Evolutionary conservation across 495 filamentous ascomycete genomes (phyloP), one percentile per base, ranked within the genome.

Genomic region (Xylaria scruposa): DNA sequence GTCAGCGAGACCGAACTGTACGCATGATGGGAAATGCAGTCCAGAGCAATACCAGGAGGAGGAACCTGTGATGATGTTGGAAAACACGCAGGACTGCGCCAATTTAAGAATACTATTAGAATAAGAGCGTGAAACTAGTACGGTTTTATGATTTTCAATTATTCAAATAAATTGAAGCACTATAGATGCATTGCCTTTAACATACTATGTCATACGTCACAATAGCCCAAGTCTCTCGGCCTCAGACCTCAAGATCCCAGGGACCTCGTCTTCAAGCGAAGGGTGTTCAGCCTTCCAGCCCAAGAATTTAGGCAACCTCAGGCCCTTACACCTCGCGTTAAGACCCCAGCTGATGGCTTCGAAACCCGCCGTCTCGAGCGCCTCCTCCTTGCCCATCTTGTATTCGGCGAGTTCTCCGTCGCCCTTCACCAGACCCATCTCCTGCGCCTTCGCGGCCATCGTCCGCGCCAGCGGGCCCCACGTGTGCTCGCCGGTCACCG

Each of bases 381-480:
- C 74, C 54, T 76, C 72, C 21, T 75, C 74, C 10, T 42, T 38
- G 31, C 31, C 49, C 58, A 76, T 63, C 4, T 62, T 10, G 40
- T 70, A 72, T 15, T 90, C 83, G 24, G 86, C 83, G 10, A 70
- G 26, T n/a, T 51, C 68, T 19, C 58, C 56, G 5, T 44, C 44
- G 3, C 82, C 83, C 33, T 86, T 74, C 65, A 92, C 85, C 59
- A 89, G 84, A 8, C 88, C 88, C 78, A 89, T 85, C 68, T 88
- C 84, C 64, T 87, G 82, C 9, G 89, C 90, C 68, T 83, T 83
- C 66, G 85, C 76, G 0, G 87, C 89, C 73, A 93, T 82, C 4
- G 78, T 77, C 26, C 85, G 84, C 44, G 89, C 82, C 36, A 93
- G 77, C 67, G 91, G 87, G 21, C 89, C 90, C 91, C 91, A 94